A percentile compares a stretch with the other conserved stretches of the same genome.
These are phyloP conservation scores for Dothideomycetes sp. DNA, from an alignment of 2,329 filamentous ascomycete genomes.

Conservation along the genomic window DNA sequence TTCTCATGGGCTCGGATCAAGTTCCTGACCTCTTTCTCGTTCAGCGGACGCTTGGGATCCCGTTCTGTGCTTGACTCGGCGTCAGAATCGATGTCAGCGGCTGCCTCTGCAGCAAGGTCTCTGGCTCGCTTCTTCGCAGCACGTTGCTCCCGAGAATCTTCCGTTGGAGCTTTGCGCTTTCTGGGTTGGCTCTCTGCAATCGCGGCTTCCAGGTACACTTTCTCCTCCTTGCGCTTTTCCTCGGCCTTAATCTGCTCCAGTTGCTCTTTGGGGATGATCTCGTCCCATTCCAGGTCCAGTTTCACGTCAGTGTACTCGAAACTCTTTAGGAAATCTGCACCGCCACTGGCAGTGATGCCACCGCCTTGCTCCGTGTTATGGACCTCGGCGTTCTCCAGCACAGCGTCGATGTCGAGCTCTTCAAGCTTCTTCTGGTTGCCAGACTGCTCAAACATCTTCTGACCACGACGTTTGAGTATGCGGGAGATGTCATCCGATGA, in stretches of 20 bases:
- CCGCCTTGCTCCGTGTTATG: conserved; percentile 94
- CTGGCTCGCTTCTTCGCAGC: conserved; percentile 59
- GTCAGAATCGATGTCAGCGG: conserved; percentile 48
- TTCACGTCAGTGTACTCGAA: conserved; percentile 97
- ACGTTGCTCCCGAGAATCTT: conserved; percentile 54
- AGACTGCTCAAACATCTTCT: conserved; percentile 97
- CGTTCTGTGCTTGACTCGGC: conserved; percentile 40
- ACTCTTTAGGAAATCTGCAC: conserved; percentile 84
- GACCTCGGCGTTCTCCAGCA: conserved; percentile 91
- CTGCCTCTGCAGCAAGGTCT: conserved; percentile 49
- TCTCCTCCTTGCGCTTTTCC: conserved; percentile 73
- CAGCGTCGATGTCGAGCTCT: conserved; percentile 93
- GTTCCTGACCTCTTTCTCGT: conserved; percentile 86
- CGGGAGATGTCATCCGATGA: conserved; percentile 92
- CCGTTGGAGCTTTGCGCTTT: conserved; percentile 52
- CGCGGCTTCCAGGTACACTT: conserved; percentile 69
- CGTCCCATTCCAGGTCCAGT: conserved; percentile 91
- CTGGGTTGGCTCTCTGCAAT: conserved; percentile 79
- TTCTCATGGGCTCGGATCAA: conserved; percentile 84
- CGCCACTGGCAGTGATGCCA: conserved; percentile 87
- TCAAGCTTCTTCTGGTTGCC: conserved; percentile 95
- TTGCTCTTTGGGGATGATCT: conserved; percentile 92
- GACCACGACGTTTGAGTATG: conserved; percentile 94
- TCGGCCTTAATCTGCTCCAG: conserved; percentile 82
- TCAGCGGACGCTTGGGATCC: conserved; percentile 82